Conservation (phyloP, 495 filamentous ascomycete species). For the Parmelia sp. region DNA sequence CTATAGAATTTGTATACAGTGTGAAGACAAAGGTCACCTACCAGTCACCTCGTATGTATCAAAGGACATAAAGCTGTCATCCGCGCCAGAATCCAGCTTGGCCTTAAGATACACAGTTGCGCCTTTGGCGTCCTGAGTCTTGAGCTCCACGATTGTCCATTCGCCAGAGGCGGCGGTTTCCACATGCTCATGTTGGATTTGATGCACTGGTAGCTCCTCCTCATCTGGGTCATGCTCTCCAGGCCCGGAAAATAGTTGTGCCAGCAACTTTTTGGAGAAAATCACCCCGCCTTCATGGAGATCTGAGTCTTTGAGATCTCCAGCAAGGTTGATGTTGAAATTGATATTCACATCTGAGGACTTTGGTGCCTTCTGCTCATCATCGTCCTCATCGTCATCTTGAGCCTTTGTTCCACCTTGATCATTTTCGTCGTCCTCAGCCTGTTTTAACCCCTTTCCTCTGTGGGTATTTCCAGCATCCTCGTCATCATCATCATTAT, state of each 20-base stretch:
- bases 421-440: too few relatives aligned
- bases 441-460: too few relatives aligned
- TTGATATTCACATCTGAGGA: conserved; percentile 10
- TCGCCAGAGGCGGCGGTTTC: conserved; percentile 13
- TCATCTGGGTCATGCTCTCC: conserved; percentile 8
- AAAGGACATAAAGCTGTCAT: conserved; percentile 12
- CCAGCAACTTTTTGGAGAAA: conserved; percentile 11
- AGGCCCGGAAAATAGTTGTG: conserved; percentile 12
- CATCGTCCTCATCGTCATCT: conserved; percentile 1
- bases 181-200: conserved; percentile 6
- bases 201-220: background rate
- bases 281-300: conserved; percentile 7
- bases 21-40: background rate
- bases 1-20: background rate
- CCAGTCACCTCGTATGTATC: conserved; percentile 8
- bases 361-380: conserved; percentile 4
- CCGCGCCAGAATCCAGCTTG: conserved; percentile 13
- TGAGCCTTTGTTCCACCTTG: too few relatives aligned
- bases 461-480: background rate
- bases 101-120: conserved; percentile 11
- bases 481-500: background rate
- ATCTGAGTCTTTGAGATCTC: conserved; percentile 2
- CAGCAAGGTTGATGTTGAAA: conserved; percentile 6
- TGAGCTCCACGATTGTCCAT: conserved; percentile 11
- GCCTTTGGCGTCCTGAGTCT: conserved; percentile 4